A percentile compares a stretch with the other conserved stretches of the same genome.
Evolutionary conservation across 108 stramenopile genomes (phyloP).

Genomic region (Bacterosira constricta): DNA sequence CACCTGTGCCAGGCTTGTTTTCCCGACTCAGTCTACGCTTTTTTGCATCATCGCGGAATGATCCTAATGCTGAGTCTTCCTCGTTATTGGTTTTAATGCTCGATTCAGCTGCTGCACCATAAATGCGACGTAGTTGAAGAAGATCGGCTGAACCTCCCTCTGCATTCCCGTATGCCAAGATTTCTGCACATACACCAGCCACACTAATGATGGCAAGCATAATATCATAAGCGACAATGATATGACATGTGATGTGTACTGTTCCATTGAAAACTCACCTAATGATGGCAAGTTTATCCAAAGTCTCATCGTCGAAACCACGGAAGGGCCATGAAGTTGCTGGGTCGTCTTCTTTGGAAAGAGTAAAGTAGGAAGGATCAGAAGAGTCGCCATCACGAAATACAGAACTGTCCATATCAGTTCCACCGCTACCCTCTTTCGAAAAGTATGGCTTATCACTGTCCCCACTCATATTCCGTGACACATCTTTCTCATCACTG

Average conservation of each 20-base stretch:
- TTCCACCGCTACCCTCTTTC: slow-evolving; percentile 63
- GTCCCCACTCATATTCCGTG: not conserved
- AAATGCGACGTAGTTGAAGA: slow-evolving; percentile 61
- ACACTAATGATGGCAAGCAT: slow-evolving; percentile 78
- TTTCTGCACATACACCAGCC: slow-evolving; percentile 85
- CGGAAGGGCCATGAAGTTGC: slow-evolving; percentile 79
- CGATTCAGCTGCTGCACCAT: slow-evolving; percentile 41
- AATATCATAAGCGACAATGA: too few species aligned
- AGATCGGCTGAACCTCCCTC: slow-evolving; percentile 80
- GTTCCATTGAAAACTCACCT: too few species aligned
- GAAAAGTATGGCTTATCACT: slow-evolving; percentile 69
- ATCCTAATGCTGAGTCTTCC: not conserved
- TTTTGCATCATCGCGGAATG: slow-evolving; percentile 43
- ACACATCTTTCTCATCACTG: slow-evolving; percentile 7
- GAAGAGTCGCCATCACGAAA: slow-evolving; percentile 65
- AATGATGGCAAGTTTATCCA: slow-evolving; percentile 76
- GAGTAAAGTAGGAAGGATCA: slow-evolving; percentile 54
- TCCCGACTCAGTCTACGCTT: slow-evolving; percentile 34
- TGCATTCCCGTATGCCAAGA: slow-evolving; percentile 77
- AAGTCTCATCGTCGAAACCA: slow-evolving; percentile 75
- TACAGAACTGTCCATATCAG: slow-evolving; percentile 59
- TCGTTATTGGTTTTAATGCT: not conserved
- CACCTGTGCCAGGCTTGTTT: slow-evolving; percentile 5
- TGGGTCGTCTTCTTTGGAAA: slow-evolving; percentile 63
- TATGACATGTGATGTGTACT: too few species aligned